phyloP scores from a whole-genome alignment of 495 filamentous ascomycete genomes.

The Zalerion maritima region DNA sequence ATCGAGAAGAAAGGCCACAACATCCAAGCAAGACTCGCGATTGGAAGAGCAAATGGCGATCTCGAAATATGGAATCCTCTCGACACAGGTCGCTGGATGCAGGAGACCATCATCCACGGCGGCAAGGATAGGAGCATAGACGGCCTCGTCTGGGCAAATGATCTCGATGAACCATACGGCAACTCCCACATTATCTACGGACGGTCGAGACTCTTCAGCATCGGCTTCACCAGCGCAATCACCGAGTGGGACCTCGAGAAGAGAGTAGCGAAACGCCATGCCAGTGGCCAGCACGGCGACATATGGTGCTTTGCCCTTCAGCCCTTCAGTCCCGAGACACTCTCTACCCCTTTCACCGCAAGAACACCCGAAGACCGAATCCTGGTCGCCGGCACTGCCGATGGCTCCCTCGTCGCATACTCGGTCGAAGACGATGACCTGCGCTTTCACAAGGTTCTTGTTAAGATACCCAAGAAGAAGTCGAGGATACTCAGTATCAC shows the following conservation, averaged over 20 bases:
- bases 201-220: conserved; percentile 80
- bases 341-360: conserved; percentile 8
- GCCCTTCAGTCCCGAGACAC: conserved; percentile 28
- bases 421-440: conserved; percentile 73
- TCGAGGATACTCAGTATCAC: conserved; percentile 76
- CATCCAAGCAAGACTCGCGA: conserved; percentile 52
- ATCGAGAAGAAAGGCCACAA: conserved; percentile 38
- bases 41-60: conserved; percentile 88
- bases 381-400: conserved; percentile 79
- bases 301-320: conserved; percentile 95
- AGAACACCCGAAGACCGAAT: conserved; percentile 6
- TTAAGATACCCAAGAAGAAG: conserved; percentile 61
- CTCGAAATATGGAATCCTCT: conserved; percentile 97
- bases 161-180: conserved; percentile 52
- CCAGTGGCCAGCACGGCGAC: conserved; percentile 85
- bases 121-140: conserved; percentile 81
- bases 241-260: conserved; percentile 88
- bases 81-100: conserved; percentile 71
- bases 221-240: conserved; percentile 80
- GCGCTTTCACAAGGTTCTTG: conserved; percentile 51
- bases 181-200: conserved; percentile 49
- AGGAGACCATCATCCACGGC: conserved; percentile 72
- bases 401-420: conserved; percentile 74
- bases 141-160: conserved; percentile 83
- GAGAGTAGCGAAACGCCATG: conserved; percentile 60